Conservation (phyloP, 768 basidiomycete species). For the Leucogyrophana mollusca region DNA sequence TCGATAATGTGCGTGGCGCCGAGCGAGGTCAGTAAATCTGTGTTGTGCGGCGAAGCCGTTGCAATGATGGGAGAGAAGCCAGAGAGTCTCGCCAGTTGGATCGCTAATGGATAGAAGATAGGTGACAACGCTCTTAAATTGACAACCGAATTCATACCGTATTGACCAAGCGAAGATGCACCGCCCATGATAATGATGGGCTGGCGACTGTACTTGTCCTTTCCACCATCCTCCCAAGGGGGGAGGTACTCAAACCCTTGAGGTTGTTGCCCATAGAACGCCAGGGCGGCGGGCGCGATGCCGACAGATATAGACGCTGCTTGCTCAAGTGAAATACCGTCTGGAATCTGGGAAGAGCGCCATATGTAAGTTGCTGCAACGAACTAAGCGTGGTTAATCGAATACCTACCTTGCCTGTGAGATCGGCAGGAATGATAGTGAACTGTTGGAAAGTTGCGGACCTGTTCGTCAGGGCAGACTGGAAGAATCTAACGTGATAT, state of each 20-base stretch:
- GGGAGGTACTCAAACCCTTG: conserved; percentile 26
- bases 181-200: conserved; percentile 38
- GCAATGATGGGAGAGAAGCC: conserved; percentile 38
- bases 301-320: conserved; percentile 37
- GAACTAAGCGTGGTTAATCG: too few relatives aligned
- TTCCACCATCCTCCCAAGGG: conserved; percentile 33
- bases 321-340: conserved; percentile 34
- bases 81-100: conserved; percentile 34
- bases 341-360: conserved; percentile 27
- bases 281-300: conserved; percentile 28
- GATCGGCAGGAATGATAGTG: conserved; percentile 19
- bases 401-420: conserved; percentile 13
- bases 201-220: conserved; percentile 28
- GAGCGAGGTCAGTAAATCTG: conserved; percentile 28
- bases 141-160: conserved; percentile 18
- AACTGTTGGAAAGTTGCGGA: conserved; percentile 28
- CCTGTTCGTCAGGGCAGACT: conserved; percentile 2
- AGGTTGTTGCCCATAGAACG: conserved; percentile 28
- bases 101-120: conserved; percentile 13
- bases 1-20: conserved; percentile 40
- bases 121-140: background rate
- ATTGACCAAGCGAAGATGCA: conserved; percentile 36
- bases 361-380: too few relatives aligned
- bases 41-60: conserved; percentile 37
- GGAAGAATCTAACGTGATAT: conserved; percentile 8